Evolutionary conservation across 768 basidiomycete species (phyloP).

Genomic region (Lactarius psammicola): DNA sequence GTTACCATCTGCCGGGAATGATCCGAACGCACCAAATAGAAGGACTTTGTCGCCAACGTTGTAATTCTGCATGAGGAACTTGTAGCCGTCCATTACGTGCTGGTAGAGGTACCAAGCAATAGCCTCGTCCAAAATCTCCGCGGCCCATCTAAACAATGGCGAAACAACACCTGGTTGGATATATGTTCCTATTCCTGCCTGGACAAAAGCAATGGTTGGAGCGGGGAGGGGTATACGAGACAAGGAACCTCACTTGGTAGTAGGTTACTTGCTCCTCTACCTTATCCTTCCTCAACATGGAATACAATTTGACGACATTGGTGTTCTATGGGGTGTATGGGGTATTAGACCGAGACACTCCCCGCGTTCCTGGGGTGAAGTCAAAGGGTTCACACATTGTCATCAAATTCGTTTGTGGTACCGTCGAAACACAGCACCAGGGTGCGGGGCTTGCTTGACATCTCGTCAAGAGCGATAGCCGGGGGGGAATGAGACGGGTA

Average conservation of each 20-base stretch:
- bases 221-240: background rate
- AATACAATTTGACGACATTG: slow-evolving; percentile 42
- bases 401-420: slow-evolving; percentile 18
- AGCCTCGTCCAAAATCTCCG: slow-evolving; percentile 63
- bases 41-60: slow-evolving; percentile 70
- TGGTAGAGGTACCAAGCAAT: slow-evolving; percentile 74
- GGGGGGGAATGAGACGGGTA: background rate
- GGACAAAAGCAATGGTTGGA: background rate
- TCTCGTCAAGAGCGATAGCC: slow-evolving; percentile 22
- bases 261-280: slow-evolving; percentile 46
- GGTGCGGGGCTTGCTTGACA: slow-evolving; percentile 19
- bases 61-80: slow-evolving; percentile 78
- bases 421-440: slow-evolving; percentile 29
- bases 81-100: slow-evolving; percentile 75
- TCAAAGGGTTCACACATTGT: background rate
- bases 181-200: slow-evolving; percentile 51
- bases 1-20: slow-evolving; percentile 9
- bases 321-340: slow-evolving; percentile 38
- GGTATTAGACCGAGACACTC: background rate
- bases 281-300: slow-evolving; percentile 40
- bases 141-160: slow-evolving; percentile 56
- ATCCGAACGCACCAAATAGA: slow-evolving; percentile 53
- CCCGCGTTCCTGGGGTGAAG: background rate
- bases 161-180: slow-evolving; percentile 65
- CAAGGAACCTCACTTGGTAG: slow-evolving; percentile 56